A percentile compares a stretch with the other conserved stretches of the same genome.
These are phyloP conservation scores for Kwoniella pini DNA, from an alignment of 768 basidiomycete species.

Conservation along the genomic window DNA sequence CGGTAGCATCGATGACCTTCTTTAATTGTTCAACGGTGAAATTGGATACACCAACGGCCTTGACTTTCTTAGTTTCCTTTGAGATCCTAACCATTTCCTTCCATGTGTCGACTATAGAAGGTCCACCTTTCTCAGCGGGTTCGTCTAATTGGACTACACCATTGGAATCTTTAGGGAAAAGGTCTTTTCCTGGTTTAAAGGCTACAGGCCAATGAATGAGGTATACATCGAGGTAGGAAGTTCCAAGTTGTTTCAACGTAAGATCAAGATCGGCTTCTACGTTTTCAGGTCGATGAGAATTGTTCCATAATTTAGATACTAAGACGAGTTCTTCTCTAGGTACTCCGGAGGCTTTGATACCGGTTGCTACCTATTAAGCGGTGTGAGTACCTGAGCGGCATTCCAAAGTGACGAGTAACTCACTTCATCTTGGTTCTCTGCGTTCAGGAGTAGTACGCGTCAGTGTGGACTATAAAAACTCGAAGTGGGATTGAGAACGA, in stretches of 20 bases:
- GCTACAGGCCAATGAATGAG: slow-evolving; percentile 48
- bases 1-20: slow-evolving; percentile 70
- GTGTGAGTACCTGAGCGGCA: not conserved
- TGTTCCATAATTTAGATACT: slow-evolving; percentile 70
- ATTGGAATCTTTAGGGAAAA: slow-evolving; percentile 19
- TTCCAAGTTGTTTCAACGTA: slow-evolving; percentile 71
- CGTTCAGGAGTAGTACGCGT: not conserved
- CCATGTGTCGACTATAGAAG: slow-evolving; percentile 34
- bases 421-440: slow-evolving; percentile 67
- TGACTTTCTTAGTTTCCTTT: slow-evolving; percentile 69
- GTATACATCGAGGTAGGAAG: slow-evolving; percentile 77
- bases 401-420: slow-evolving; percentile 5
- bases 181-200: slow-evolving; percentile 24
- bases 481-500: no score
- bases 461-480: not conserved
- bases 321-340: slow-evolving; percentile 71
- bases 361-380: slow-evolving; percentile 19
- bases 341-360: slow-evolving; percentile 70
- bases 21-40: slow-evolving; percentile 50
- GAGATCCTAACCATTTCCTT: slow-evolving; percentile 68
- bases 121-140: slow-evolving; percentile 11
- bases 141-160: slow-evolving; percentile 21
- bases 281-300: slow-evolving; percentile 64
- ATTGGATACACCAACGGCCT: slow-evolving; percentile 61
- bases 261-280: slow-evolving; percentile 76